phyloP scores from a whole-genome alignment of 805 yeast genomes.

The Wickerhamomyces chaumierensis region DNA sequence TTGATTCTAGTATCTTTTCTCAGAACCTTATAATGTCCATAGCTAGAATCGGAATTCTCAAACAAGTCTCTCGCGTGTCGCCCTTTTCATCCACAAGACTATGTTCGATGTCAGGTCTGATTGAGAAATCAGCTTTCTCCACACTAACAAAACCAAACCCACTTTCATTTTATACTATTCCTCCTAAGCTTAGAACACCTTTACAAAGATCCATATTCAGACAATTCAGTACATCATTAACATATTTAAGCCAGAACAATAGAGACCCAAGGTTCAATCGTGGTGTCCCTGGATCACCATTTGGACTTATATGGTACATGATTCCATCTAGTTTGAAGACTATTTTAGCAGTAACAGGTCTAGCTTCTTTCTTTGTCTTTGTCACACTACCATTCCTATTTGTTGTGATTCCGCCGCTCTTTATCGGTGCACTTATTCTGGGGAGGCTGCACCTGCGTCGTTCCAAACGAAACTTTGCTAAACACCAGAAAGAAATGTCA shows the following conservation, averaged over 20 bases:
- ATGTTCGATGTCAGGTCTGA: too few relatives aligned
- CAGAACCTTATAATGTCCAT: too few relatives aligned
- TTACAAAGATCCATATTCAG: too few relatives aligned
- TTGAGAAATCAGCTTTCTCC: too few relatives aligned
- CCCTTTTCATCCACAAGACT: too few relatives aligned
- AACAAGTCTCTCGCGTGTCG: too few relatives aligned
- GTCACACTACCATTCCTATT: slow-evolving; percentile 10
- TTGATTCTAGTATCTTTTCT: too few relatives aligned
- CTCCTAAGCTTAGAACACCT: too few relatives aligned
- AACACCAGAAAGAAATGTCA: slow-evolving; percentile 7
- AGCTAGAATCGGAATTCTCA: too few relatives aligned
- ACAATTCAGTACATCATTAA: neutral
- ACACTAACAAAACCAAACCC: too few relatives aligned
- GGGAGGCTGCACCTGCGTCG: slow-evolving; percentile 4
- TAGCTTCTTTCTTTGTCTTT: neutral
- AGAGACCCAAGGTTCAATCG: neutral
- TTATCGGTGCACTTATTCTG: slow-evolving; percentile 12
- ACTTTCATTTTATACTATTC: too few relatives aligned
- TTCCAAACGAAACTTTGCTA: slow-evolving; percentile 6
- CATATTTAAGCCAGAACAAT: neutral
- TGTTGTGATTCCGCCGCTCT: slow-evolving; percentile 14
- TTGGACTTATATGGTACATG: neutral
- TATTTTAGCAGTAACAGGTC: neutral
- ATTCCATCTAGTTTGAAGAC: neutral
- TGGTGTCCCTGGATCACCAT: neutral